These are phyloP conservation scores for Candida golubevii DNA, from an alignment of 805 yeast species.

Conservation along the genomic window DNA sequence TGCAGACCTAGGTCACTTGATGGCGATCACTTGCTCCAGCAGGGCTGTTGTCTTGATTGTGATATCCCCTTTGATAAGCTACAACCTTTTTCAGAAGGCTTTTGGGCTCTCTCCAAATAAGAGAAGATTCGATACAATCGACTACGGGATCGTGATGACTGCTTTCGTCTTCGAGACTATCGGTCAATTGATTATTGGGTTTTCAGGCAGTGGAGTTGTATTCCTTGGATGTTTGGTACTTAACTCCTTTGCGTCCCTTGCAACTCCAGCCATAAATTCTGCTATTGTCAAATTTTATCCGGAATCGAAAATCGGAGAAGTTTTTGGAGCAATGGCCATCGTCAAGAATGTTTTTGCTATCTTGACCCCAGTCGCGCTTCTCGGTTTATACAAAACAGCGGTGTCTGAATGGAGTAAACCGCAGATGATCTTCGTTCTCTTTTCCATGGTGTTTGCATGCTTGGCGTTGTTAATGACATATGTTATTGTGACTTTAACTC, in stretches of 20 bases:
- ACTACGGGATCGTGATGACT: constrained; percentile 34
- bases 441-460: constrained; percentile 9
- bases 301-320: constrained; percentile 59
- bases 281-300: constrained; percentile 58
- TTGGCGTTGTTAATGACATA: constrained; percentile 5
- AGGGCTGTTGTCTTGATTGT: constrained; percentile 47
- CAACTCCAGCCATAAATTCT: constrained; percentile 53
- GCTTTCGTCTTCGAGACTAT: constrained; percentile 38
- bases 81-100: constrained; percentile 31
- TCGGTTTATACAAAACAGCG: constrained; percentile 41
- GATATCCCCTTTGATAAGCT: constrained; percentile 46
- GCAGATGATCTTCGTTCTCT: constrained; percentile 23
- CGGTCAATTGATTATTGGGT: constrained; percentile 32
- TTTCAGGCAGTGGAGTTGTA: constrained; percentile 24
- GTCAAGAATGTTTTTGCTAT: constrained; percentile 48
- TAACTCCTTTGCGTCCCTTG: constrained; percentile 38
- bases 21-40: constrained; percentile 48
- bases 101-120: constrained; percentile 30
- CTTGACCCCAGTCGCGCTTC: constrained; percentile 44
- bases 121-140: constrained; percentile 50
- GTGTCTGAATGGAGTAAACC: constrained; percentile 26
- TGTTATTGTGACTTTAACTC: constrained; percentile 9
- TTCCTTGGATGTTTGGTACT: constrained; percentile 34
- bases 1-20: constrained; percentile 49
- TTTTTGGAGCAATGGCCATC: constrained; percentile 66